These are phyloP conservation scores for Boletus sp. DNA, from an alignment of 1,284 basidiomycete genomes.

Conservation along the genomic window DNA sequence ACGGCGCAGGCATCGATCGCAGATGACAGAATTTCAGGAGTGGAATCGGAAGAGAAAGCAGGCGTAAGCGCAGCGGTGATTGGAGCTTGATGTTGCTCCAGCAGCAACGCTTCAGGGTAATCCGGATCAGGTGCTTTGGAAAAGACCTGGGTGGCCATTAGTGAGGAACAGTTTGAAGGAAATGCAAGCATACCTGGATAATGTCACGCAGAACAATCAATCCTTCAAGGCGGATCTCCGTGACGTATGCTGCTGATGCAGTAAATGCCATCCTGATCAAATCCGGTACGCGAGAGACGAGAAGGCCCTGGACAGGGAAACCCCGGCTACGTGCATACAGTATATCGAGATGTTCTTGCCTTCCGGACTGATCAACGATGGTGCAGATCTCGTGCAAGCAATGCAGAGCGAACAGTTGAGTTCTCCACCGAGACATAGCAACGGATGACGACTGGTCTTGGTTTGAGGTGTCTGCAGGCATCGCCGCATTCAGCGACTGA, in stretches of 20 bases:
- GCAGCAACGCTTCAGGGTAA: constrained; percentile 82
- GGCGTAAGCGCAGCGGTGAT: constrained; percentile 98
- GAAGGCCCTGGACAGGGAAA: constrained; percentile 47
- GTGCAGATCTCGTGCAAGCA: constrained; percentile 90
- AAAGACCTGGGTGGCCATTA: constrained; percentile 60
- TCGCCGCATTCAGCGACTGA: constrained; percentile 74
- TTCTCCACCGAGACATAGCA: constrained; percentile 86
- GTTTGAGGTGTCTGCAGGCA: constrained; percentile 25
- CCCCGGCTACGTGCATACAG: constrained; percentile 54
- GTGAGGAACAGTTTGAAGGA: not conserved
- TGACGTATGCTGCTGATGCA: constrained; percentile 92
- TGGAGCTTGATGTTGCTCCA: constrained; percentile 99
- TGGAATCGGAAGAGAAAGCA: constrained; percentile 91
- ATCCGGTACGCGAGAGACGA: constrained; percentile 84
- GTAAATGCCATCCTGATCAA: constrained; percentile 98
- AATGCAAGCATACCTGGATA: constrained; percentile 64
- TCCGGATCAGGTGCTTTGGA: constrained; percentile 86
- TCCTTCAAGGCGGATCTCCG: constrained; percentile 93
- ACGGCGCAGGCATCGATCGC: constrained; percentile 93
- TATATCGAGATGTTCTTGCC: constrained; percentile 80
- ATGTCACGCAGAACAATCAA: constrained; percentile 88
- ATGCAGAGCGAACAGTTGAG: constrained; percentile 90
- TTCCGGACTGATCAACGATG: constrained; percentile 68
- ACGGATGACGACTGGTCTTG: constrained; percentile 37
- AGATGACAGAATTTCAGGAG: constrained; percentile 90